Conservation (phyloP, 768 basidiomycete species). For the Pleurotus salmoneostramineus region DNA sequence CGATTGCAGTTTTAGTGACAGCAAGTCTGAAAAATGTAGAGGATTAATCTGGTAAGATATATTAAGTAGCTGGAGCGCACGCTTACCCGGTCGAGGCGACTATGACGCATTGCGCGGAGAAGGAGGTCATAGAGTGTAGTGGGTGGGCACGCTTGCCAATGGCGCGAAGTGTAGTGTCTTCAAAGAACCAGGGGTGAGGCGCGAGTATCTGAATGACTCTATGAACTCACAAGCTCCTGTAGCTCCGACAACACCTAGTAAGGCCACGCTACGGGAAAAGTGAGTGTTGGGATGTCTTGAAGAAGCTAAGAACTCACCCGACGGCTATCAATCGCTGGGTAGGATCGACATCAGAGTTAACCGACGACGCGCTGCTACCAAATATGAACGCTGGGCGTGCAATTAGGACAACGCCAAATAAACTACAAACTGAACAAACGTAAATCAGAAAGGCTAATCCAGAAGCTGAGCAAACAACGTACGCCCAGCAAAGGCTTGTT, state of each 20-base stretch:
- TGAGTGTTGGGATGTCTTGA: background rate
- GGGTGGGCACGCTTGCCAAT: constrained; percentile 78
- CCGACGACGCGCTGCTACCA: constrained; percentile 28
- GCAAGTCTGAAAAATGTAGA: constrained; percentile 33
- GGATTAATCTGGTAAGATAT: too few relatives aligned
- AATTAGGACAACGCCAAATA: constrained; percentile 77
- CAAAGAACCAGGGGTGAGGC: background rate
- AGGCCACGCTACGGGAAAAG: constrained; percentile 39
- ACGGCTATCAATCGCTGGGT: constrained; percentile 55
- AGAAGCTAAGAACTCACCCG: constrained; percentile 30
- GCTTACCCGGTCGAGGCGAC: constrained; percentile 28
- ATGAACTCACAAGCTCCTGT: constrained; percentile 61
- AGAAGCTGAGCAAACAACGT: constrained; percentile 13
- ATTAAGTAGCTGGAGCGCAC: too few relatives aligned
- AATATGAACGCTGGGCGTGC: constrained; percentile 78
- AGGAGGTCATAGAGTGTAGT: constrained; percentile 67
- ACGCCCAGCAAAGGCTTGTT: constrained; percentile 50
- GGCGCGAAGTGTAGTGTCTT: constrained; percentile 45
- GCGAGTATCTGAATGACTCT: background rate
- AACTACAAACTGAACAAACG: constrained; percentile 45
- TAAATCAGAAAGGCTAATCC: background rate
- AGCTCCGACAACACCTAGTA: constrained; percentile 63
- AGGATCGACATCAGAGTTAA: constrained; percentile 10
- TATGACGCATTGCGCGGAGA: constrained; percentile 52
- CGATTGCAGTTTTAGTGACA: constrained; percentile 30